Conservation (phyloP, 352 stramenopile species). For the Thraustotheca clavata region DNA sequence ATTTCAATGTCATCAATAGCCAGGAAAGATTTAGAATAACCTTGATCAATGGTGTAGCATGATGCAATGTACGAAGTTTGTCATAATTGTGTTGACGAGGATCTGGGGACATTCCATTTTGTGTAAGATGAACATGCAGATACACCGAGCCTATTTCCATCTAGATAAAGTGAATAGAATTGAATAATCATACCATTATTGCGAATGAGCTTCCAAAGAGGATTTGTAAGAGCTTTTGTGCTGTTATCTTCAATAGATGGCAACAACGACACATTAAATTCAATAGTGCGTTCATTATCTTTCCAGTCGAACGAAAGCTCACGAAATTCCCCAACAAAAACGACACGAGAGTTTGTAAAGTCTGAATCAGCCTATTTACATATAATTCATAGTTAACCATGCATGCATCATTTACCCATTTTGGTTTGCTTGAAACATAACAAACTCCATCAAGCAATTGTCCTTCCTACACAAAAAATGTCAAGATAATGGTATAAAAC, state of each 20-base stretch:
- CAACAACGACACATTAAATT: slow-evolving; percentile 43
- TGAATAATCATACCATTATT: slow-evolving; percentile 27
- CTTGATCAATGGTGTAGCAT: slow-evolving; percentile 41
- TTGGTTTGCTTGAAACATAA: slow-evolving; percentile 40
- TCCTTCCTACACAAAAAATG: slow-evolving; percentile 28
- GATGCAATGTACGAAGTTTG: slow-evolving; percentile 51
- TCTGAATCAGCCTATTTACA: slow-evolving; percentile 1
- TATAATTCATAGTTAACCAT: neutral
- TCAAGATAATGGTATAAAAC: neutral
- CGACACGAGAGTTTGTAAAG: slow-evolving; percentile 32
- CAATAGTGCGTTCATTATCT: slow-evolving; percentile 41
- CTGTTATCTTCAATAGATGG: neutral
- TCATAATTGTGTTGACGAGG: slow-evolving; percentile 34
- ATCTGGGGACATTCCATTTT: slow-evolving; percentile 38
- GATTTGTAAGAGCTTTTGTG: neutral
- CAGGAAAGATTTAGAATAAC: neutral
- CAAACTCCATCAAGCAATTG: slow-evolving; percentile 45
- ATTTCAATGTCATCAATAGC: slow-evolving; percentile 19
- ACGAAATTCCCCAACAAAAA: slow-evolving; percentile 41
- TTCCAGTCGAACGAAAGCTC: slow-evolving; percentile 59
- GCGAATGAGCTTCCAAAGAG: slow-evolving; percentile 37
- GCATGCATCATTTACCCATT: slow-evolving; percentile 30
- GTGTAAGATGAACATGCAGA: slow-evolving; percentile 64
- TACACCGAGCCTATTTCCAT: slow-evolving; percentile 33
- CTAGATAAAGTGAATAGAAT: neutral